Base-by-base conservation (phyloP, 495 filamentous ascomycete species). In the Cladorrhinum samala region DNA sequence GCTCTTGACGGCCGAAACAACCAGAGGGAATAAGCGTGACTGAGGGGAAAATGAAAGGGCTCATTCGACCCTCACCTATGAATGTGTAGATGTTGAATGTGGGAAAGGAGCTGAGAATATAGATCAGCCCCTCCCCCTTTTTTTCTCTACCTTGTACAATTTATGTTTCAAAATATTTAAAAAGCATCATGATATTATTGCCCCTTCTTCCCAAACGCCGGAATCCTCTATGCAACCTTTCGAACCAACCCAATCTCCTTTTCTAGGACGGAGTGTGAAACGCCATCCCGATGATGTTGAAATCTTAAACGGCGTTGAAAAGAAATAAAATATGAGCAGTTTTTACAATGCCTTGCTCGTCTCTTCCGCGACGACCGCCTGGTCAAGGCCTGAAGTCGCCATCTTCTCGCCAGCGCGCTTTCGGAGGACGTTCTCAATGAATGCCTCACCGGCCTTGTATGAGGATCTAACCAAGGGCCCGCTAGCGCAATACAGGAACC, bases 401-500 rank as follows among this genome's bases (percentile, higher is more conserved):
- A 52, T 61, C 48, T 67, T 77, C 53, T 72, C 64, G 23, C 77
- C 76, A 13, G 80, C 78, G 49, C 92, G 78, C 82, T 96, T 96
- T 77, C 87, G 87, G 39, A 98, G 72, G 7, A 97, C 93, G 59
- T 98, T 97, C 77, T 98, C 94, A 55, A 98, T 97, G 70, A 98
- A 98, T 0, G 89, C 90, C 73, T 98, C 93, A 7, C 93, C 93
- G 9, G 93, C 93, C 73, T 98, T 98, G 71, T 98, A 98, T 27
- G 86, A 91, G 48, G 89, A 94, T 53, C 93, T 77, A 7, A 98
- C 93, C 42, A 98, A 69, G 2, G 93, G 93, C 3, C 93, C 93
- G 40, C 87, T 92, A 3, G 93, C 93, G 68, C 89, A 93, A 67
- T 97, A 97, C 54, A 98, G 66, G 78, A 98, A 98, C 33, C 93